These are phyloP conservation scores for Xerophyta viscosa DNA, from an alignment of 106 monocot species.

Conservation along the genomic window DNA sequence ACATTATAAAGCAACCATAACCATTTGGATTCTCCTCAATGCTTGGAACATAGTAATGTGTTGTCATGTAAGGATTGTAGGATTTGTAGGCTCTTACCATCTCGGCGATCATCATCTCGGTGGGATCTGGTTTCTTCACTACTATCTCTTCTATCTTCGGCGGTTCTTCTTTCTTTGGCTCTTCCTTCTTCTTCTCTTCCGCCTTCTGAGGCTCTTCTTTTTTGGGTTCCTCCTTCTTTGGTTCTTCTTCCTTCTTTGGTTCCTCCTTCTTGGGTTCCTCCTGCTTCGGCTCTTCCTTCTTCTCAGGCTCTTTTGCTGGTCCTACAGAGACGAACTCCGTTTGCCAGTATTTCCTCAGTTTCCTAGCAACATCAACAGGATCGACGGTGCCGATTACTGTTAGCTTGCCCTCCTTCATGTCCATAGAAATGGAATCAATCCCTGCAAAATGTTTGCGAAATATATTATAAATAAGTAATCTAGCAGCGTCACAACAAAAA, in stretches of 20 bases:
- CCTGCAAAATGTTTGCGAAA: slow-evolving; percentile 19
- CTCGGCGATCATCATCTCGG: slow-evolving; percentile 17
- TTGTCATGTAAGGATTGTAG: slow-evolving; percentile 13
- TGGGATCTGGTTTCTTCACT: slow-evolving; percentile 17
- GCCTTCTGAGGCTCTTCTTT: slow-evolving; percentile 29
- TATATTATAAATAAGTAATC: too few relatives aligned
- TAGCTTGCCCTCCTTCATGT: slow-evolving; percentile 53
- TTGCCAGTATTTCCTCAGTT: slow-evolving; percentile 31
- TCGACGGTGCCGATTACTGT: slow-evolving; percentile 50
- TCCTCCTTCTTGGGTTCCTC: slow-evolving; percentile 26
- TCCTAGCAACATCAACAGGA: slow-evolving; percentile 38
- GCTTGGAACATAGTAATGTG: slow-evolving; percentile 34
- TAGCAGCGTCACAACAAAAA: too few relatives aligned
- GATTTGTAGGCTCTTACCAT: slow-evolving; percentile 21
- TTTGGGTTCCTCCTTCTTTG: slow-evolving; percentile 31
- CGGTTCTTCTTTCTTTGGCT: slow-evolving; percentile 11
- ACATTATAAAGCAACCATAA: slow-evolving; percentile 34
- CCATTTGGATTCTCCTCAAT: slow-evolving; percentile 54
- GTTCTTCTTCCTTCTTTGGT: slow-evolving; percentile 20
- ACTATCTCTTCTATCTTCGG: not conserved
- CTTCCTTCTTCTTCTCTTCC: slow-evolving; percentile 16
- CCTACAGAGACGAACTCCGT: slow-evolving; percentile 35
- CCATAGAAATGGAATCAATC: slow-evolving; percentile 45
- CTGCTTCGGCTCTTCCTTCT: slow-evolving; percentile 35
- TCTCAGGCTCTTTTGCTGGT: slow-evolving; percentile 38